Conservation (phyloP, 2,329 filamentous ascomycete genomes). For the Stagonosporopsis vannaccii region DNA sequence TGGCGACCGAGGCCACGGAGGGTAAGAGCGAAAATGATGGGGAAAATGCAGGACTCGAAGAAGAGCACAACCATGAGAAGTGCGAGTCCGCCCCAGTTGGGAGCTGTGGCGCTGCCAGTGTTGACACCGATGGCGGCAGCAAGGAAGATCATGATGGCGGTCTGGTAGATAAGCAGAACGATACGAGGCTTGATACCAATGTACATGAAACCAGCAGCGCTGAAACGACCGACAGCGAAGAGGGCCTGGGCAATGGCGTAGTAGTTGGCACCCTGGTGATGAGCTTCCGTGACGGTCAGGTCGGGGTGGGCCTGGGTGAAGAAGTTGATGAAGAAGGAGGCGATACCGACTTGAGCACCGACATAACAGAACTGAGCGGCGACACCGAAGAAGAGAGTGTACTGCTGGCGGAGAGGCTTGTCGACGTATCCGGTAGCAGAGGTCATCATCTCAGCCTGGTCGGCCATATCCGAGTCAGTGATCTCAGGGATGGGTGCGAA, state of each 20-base stretch:
- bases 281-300: constrained; percentile 30
- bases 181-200: constrained; percentile 44
- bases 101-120: constrained; percentile 32
- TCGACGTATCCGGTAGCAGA: constrained; percentile 61
- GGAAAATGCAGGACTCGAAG: constrained; percentile 51
- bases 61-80: constrained; percentile 50
- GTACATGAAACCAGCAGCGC: constrained; percentile 49
- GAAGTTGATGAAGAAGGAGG: constrained; percentile 55
- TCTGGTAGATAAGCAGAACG: constrained; percentile 48
- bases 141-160: constrained; percentile 49
- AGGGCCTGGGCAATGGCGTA: constrained; percentile 50
- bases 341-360: constrained; percentile 62
- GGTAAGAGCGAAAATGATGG: constrained; percentile 48
- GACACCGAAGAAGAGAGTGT: constrained; percentile 47
- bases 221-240: constrained; percentile 49
- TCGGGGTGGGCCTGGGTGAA: constrained; percentile 46
- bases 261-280: constrained; percentile 48
- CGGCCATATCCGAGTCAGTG: constrained; percentile 71
- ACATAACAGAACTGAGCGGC: constrained; percentile 64
- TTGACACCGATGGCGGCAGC: constrained; percentile 43
- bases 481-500: constrained; percentile 71
- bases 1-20: constrained; percentile 50
- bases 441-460: constrained; percentile 44
- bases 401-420: constrained; percentile 71
- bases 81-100: constrained; percentile 48